A percentile compares a stretch with the other conserved stretches of the same genome.
Evolutionary conservation across 1,284 basidiomycete species (phyloP).

Genomic region (Peniophora sp.): DNA sequence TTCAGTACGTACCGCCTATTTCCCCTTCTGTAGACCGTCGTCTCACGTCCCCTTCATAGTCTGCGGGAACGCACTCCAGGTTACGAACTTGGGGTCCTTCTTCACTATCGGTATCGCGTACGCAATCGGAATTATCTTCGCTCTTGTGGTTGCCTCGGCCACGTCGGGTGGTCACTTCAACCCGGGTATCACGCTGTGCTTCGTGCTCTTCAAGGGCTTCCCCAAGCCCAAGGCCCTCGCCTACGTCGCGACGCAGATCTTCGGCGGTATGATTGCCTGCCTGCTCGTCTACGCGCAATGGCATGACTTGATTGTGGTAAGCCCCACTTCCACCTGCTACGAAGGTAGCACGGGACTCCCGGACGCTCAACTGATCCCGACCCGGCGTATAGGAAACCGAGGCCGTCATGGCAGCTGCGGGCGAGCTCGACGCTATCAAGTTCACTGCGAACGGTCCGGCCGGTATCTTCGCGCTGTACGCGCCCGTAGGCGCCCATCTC

Average conservation of each 20-base stretch:
- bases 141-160: constrained; percentile 40
- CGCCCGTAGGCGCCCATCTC: constrained; percentile 39
- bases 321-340: background rate
- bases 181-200: constrained; percentile 50
- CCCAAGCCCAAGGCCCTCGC: constrained; percentile 48
- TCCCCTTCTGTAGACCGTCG: too few species aligned
- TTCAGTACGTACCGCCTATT: background rate
- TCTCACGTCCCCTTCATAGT: too few species aligned
- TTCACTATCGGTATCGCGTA: constrained; percentile 60
- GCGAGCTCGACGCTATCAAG: constrained; percentile 30
- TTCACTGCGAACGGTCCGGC: constrained; percentile 57
- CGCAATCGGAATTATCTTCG: constrained; percentile 53
- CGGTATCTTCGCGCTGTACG: constrained; percentile 54
- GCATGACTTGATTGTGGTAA: constrained; percentile 37
- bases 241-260: constrained; percentile 55
- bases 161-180: constrained; percentile 63
- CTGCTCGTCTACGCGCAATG: constrained; percentile 56
- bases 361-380: background rate
- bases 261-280: constrained; percentile 56
- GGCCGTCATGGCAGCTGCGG: constrained; percentile 31
- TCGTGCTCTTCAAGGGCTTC: constrained; percentile 47
- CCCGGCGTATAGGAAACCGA: constrained; percentile 34
- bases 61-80: background rate
- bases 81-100: constrained; percentile 14
- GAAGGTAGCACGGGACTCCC: background rate